Percentiles rank a stretch among this genome's conserved stretches.
Conservation (phyloP, 2,329 filamentous ascomycete species). For the Colletotrichum cordylinicola region DNA sequence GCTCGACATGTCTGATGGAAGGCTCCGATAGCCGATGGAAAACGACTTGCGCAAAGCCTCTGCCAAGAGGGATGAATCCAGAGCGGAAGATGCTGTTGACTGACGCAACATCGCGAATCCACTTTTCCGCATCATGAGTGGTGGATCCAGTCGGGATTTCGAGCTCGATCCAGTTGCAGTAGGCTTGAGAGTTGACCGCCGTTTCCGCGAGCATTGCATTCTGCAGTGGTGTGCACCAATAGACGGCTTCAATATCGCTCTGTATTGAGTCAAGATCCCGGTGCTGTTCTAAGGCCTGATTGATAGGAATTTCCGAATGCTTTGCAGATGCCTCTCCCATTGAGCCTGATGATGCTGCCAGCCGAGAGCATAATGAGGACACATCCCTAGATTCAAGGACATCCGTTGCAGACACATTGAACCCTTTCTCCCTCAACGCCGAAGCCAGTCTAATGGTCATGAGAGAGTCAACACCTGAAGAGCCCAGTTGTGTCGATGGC, state of each 20-base stretch:
- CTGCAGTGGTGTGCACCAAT: constrained; percentile 76
- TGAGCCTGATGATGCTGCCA: neutral
- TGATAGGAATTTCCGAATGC: neutral
- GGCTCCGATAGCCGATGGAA: constrained; percentile 57
- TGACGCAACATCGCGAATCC: constrained; percentile 54
- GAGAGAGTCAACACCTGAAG: constrained; percentile 69
- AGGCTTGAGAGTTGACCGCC: constrained; percentile 60
- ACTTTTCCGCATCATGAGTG: constrained; percentile 46
- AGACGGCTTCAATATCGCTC: constrained; percentile 42
- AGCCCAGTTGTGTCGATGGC: constrained; percentile 49
- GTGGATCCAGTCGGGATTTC: constrained; percentile 48
- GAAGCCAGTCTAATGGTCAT: constrained; percentile 61
- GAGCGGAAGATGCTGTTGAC: constrained; percentile 74
- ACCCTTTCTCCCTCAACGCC: constrained; percentile 61
- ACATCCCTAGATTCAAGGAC: constrained; percentile 62
- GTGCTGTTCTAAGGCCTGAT: neutral
- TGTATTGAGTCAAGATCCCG: neutral
- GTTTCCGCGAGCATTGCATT: constrained; percentile 83
- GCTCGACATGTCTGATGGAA: constrained; percentile 47
- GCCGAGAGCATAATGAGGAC: neutral
- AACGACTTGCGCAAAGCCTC: constrained; percentile 66
- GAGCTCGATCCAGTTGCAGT: constrained; percentile 81
- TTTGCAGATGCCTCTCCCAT: neutral
- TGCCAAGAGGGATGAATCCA: constrained; percentile 68
- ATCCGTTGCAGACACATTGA: constrained; percentile 61